These are phyloP conservation scores for Hypoxylon sp. DNA, from an alignment of 2,329 filamentous ascomycete species.

Conservation along the genomic window DNA sequence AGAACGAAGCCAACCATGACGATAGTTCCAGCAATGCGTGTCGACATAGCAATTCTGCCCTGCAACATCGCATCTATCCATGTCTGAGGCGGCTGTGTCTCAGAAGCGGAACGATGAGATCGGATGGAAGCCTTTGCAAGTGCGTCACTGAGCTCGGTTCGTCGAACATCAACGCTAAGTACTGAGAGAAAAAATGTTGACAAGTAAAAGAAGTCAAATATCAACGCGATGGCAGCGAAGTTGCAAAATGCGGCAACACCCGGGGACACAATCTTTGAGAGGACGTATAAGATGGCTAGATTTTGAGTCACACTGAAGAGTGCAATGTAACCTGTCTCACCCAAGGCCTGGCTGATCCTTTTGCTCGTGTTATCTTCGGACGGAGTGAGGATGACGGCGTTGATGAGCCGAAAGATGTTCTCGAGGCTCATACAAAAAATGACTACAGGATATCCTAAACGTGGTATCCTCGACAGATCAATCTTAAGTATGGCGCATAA, in stretches of 20 bases:
- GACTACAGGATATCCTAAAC: conserved; percentile 82
- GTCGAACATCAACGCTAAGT: conserved; percentile 82
- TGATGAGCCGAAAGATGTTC: conserved; percentile 84
- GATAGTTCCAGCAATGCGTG: conserved; percentile 80
- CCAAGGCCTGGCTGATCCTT: conserved; percentile 81
- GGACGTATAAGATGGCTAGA: conserved; percentile 73
- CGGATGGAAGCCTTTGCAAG: conserved; percentile 70
- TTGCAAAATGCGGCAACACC: conserved; percentile 82
- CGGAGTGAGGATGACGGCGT: conserved; percentile 80
- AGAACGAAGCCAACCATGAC: conserved; percentile 81
- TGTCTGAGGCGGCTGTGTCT: conserved; percentile 57
- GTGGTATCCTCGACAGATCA: conserved; percentile 81
- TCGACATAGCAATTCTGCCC: conserved; percentile 77
- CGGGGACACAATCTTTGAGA: conserved; percentile 77
- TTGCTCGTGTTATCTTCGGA: conserved; percentile 76
- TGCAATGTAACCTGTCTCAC: conserved; percentile 79
- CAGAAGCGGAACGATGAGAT: conserved; percentile 48
- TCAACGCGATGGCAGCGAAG: conserved; percentile 80
- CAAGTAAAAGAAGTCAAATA: conserved; percentile 84
- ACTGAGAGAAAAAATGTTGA: conserved; percentile 86
- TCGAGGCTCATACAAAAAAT: conserved; percentile 83
- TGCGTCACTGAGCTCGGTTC: conserved; percentile 82
- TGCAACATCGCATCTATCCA: conserved; percentile 75
- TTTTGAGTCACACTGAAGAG: conserved; percentile 79
- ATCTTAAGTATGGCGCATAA: conserved; percentile 82